phyloP scores from a whole-genome alignment of 2,329 filamentous ascomycete genomes.

The Fusarium sp. region DNA sequence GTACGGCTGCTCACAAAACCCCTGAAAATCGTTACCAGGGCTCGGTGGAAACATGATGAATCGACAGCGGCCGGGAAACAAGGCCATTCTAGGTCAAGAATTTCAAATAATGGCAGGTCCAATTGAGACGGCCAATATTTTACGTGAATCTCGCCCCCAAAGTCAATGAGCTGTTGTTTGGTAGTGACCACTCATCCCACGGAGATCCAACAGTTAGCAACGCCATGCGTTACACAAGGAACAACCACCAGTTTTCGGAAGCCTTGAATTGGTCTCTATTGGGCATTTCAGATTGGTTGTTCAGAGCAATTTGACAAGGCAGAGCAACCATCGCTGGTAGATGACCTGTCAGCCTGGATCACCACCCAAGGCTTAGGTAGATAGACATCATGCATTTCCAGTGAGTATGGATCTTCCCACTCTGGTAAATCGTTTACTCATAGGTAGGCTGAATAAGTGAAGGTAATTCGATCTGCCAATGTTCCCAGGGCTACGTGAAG shows the following conservation, averaged over 20 bases:
- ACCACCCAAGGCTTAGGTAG: neutral
- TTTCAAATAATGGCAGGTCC: slow-evolving; percentile 5
- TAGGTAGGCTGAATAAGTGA: too few species aligned
- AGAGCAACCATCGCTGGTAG: neutral
- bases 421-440: fast-evolving
- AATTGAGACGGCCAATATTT: fast-evolving
- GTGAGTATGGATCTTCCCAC: too few species aligned
- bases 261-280: fast-evolving
- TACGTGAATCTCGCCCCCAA: neutral
- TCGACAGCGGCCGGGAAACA: fast-evolving
- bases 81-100: neutral
- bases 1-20: neutral
- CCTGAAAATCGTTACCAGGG: neutral
- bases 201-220: neutral
- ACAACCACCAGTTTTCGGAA: neutral
- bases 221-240: neutral
- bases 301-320: neutral
- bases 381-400: neutral
- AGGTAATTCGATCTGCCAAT: neutral
- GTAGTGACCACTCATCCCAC: neutral
- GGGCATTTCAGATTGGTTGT: neutral
- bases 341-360: too few species aligned
- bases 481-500: neutral
- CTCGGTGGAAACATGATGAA: neutral
- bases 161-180: neutral